Conservation (phyloP, 2,329 filamentous ascomycete genomes). For the Didymella pinodella region DNA sequence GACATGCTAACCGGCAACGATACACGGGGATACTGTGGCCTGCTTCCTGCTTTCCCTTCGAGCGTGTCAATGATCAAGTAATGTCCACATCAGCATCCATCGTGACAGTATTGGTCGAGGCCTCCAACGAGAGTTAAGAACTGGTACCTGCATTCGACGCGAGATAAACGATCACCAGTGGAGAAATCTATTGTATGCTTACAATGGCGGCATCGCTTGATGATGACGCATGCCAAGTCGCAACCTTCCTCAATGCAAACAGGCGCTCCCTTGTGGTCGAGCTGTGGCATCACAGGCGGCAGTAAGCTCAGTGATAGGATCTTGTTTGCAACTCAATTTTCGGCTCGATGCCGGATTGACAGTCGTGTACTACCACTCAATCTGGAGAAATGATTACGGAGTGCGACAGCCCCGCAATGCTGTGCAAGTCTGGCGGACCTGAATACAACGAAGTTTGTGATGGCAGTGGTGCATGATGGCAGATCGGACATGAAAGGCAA, state of each 20-base stretch:
- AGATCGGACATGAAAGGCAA: not conserved
- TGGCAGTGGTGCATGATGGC: constrained; percentile 1
- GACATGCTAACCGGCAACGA: not conserved
- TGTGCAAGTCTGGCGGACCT: constrained; percentile 12
- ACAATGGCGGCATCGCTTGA: constrained; percentile 11
- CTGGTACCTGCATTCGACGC: constrained; percentile 27
- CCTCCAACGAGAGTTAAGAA: constrained; percentile 6
- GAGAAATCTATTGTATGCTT: constrained; percentile 5
- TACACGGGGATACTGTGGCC: not conserved
- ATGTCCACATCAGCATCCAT: constrained; percentile 7
- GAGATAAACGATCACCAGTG: constrained; percentile 13
- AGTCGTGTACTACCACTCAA: constrained; percentile 26
- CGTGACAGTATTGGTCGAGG: constrained; percentile 11
- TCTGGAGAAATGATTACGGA: constrained; percentile 19
- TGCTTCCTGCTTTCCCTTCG: constrained; percentile 2
- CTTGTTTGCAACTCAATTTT: constrained; percentile 22
- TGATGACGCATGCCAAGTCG: constrained; percentile 25
- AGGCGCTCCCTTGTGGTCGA: constrained; percentile 18
- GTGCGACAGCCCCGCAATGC: constrained; percentile 16
- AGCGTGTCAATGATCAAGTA: constrained; percentile 6
- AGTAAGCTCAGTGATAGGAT: constrained; percentile 23
- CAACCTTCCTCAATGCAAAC: constrained; percentile 13
- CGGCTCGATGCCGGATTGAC: constrained; percentile 27
- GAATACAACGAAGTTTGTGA: constrained; percentile 4
- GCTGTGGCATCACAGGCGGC: constrained; percentile 20